Percentiles rank a stretch among this genome's conserved stretches.
These are phyloP conservation scores for Groenewaldozyma tartarivorans DNA, from an alignment of 805 yeast species.

Conservation along the genomic window DNA sequence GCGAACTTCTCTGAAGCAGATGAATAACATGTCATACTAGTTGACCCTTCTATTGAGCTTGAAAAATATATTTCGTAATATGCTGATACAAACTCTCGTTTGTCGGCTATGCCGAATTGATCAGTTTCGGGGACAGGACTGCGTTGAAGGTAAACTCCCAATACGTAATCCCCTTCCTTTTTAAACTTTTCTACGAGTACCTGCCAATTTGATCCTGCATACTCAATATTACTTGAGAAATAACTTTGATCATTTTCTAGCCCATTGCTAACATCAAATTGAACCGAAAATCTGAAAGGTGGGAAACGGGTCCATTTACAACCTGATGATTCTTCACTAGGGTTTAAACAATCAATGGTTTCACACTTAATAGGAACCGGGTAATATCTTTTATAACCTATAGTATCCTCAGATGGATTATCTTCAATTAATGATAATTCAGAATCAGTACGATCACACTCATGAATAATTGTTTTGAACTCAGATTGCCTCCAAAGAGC, in stretches of 20 bases:
- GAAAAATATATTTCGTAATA: slow-evolving; percentile 46
- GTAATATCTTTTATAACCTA: slow-evolving; percentile 26
- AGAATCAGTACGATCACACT: slow-evolving; percentile 18
- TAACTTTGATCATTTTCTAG: slow-evolving; percentile 42
- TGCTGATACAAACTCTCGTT: slow-evolving; percentile 36
- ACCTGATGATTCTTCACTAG: not conserved
- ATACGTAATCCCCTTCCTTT: slow-evolving; percentile 36
- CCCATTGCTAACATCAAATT: slow-evolving; percentile 40
- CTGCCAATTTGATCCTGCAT: slow-evolving; percentile 53
- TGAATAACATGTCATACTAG: slow-evolving; percentile 41
- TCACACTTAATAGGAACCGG: slow-evolving; percentile 8
- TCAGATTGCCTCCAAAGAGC: slow-evolving; percentile 43
- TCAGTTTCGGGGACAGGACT: too few relatives aligned
- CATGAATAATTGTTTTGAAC: too few relatives aligned
- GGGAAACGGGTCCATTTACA: slow-evolving; percentile 32
- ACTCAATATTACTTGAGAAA: slow-evolving; percentile 45
- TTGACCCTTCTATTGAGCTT: slow-evolving; percentile 38
- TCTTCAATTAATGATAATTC: slow-evolving; percentile 9
- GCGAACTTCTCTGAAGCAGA: slow-evolving; percentile 46
- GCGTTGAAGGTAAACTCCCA: slow-evolving; percentile 49
- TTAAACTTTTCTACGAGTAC: slow-evolving; percentile 42
- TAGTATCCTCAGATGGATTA: too few relatives aligned
- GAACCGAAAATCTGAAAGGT: slow-evolving; percentile 46
- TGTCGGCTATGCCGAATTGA: slow-evolving; percentile 35
- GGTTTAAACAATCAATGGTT: slow-evolving; percentile 16